A percentile compares a stretch with the other conserved stretches of the same genome.
Evolutionary conservation across 306 rosid species (phyloP).

Genomic region (Geum urbanum): DNA sequence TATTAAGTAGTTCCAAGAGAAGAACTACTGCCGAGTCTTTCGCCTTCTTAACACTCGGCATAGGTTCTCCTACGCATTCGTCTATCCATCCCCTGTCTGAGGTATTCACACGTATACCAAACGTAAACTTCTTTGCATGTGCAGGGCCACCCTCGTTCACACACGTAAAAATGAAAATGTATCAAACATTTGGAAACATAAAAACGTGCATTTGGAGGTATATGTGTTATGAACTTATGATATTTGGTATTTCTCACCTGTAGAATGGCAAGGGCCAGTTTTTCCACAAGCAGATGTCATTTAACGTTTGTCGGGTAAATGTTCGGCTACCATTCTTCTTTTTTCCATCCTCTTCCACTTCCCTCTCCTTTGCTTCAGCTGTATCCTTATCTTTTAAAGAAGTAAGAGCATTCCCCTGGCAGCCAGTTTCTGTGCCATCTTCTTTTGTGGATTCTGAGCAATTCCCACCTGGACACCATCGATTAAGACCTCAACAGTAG

Average conservation of each 20-base stretch:
- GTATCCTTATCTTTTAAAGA: slow-evolving; percentile 80
- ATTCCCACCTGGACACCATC: slow-evolving; percentile 81
- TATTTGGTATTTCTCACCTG: slow-evolving; percentile 39
- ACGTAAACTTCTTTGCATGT: slow-evolving; percentile 96
- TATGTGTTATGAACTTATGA: neutral
- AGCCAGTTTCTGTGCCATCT: slow-evolving; percentile 99
- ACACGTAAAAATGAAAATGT: slow-evolving; percentile 46
- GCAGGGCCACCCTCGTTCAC: slow-evolving; percentile 99
- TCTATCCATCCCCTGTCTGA: slow-evolving; percentile 86
- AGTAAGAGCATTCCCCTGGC: slow-evolving; percentile 95
- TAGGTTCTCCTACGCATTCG: slow-evolving; percentile 94
- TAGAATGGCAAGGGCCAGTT: slow-evolving; percentile 98
- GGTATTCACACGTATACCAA: slow-evolving; percentile 88
- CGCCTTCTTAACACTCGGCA: slow-evolving; percentile 99
- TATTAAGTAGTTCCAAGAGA: slow-evolving; percentile 76
- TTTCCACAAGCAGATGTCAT: slow-evolving; percentile 86
- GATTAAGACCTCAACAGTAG: slow-evolving; percentile 90
- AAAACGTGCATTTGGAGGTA: neutral
- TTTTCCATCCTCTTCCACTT: slow-evolving; percentile 53
- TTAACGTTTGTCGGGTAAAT: slow-evolving; percentile 87
- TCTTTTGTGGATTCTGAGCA: slow-evolving; percentile 96
- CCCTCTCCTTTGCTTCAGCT: slow-evolving; percentile 55
- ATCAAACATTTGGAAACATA: neutral
- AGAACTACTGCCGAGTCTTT: slow-evolving; percentile 97
- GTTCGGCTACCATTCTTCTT: slow-evolving; percentile 80